These are phyloP conservation scores for Catunica adiposa DNA, from an alignment of 2,329 filamentous ascomycete genomes.

Conservation along the genomic window DNA sequence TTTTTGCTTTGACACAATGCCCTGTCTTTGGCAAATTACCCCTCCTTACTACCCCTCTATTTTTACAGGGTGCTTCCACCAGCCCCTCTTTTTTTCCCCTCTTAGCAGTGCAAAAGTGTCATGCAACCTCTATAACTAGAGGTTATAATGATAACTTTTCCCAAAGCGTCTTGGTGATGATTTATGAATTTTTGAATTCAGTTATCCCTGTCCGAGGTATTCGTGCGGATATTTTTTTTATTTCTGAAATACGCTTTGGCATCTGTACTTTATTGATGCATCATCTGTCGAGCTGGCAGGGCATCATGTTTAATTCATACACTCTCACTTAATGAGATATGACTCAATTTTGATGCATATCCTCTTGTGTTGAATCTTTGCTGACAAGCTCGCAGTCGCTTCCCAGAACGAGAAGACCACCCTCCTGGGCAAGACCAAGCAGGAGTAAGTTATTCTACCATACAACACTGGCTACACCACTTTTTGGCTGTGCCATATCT, in stretches of 20 bases:
- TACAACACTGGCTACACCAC: too few species aligned
- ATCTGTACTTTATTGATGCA: not conserved
- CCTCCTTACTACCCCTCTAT: constrained; percentile 1
- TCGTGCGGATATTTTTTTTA: constrained; percentile 14
- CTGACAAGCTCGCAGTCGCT: constrained; percentile 46
- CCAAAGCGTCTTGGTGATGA: constrained; percentile 10
- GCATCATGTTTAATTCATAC: not conserved
- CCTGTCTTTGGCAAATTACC: not conserved
- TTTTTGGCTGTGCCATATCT: too few species aligned
- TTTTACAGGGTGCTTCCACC: not conserved
- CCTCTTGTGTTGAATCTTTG: not conserved
- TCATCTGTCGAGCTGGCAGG: constrained; percentile 1
- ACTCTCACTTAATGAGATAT: not conserved
- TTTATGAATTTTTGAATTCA: constrained; percentile 15
- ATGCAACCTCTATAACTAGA: not conserved
- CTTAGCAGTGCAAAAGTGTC: not conserved
- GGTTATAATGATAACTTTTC: not conserved
- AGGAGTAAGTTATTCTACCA: constrained; percentile 52
- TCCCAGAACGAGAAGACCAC: constrained; percentile 99
- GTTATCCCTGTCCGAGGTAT: constrained; percentile 16
- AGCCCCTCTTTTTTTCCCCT: not conserved
- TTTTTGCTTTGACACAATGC: not conserved
- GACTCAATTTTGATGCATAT: not conserved
- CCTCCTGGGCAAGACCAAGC: constrained; percentile 98
- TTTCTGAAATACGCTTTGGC: constrained; percentile 12